Base-by-base conservation (phyloP, 164 flowering plant genomes). In the Platanus orientalis region DNA sequence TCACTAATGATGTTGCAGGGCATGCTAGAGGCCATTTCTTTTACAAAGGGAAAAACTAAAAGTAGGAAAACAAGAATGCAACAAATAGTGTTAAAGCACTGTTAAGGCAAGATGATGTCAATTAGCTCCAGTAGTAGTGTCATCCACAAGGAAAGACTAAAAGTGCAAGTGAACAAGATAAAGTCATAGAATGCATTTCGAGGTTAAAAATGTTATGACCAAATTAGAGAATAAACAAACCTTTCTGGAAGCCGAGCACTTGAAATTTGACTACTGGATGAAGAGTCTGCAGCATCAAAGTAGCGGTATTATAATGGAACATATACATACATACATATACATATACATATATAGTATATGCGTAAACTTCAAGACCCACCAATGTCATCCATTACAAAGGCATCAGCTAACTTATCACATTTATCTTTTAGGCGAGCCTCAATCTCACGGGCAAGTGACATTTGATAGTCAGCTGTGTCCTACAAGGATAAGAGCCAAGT, bases 211-310 rank as follows among this genome's bases (percentile, higher is more conserved):
- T 10, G 42, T 36, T 13, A 36, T 36, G 49, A 44, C n/a, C 16
- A 21, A 61, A 57, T 36, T 14, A 66, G 52, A 17, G 20, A 57
- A 57, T 26, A 60, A 34, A 54, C 69, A 71, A 63, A 94, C 99
- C 99, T 89, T 77, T 94, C 99, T 62, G 93, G 95, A 73, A 94
- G 97, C 39, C 92, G 81, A 58, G 92, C 76, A 76, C 76, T 81
- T 65, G 85, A 78, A 65, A 58, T 80, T 76, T 80, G 96, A 81
- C 69, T 75, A 55, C 75, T 79, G 64, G 90, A 58, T 53, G 84
- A 71, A 58, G 81, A 69, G 26, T 89, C 98, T 93, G 84, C 72
- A 73, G 12, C 34, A 71, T 27, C 17, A 59, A 59, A 67, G 29
- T 23, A 60, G 19, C 39, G 49, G 54, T 25, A 7, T 65, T 23